Evolutionary conservation across 148 eudicot species (phyloP), one percentile per base, ranked within the genome.

Genomic region (Cornus kousa): DNA sequence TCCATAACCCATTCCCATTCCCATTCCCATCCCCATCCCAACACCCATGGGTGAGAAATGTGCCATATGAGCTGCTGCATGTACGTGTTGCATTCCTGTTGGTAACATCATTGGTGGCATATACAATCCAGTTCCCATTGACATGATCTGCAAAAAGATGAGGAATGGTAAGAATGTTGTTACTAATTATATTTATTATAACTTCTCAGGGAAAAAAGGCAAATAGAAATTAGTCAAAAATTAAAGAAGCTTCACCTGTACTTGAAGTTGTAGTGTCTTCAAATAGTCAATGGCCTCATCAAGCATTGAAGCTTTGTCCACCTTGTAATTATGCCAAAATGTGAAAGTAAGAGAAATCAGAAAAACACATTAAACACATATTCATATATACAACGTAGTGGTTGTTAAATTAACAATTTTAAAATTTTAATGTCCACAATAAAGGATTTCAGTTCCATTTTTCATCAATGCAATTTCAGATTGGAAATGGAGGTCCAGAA

Each of bases 281-380:
- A 94, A 83, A 87, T 93, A 96, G 76, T 93, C 95, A 80, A 92
- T 94, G 71, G 97, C 99, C 85, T 94, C 99, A 72, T 94, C 99
- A 66, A 96, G 97, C 97, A 96, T 91, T 75, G 99, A 93, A 72
- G 98, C 99, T 89, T 93, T 96, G 83, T 93, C 99, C 68, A 86
- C 98, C 99, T 95, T 76, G 35, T 11, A 53, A 75, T 68, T 43
- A 57, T 71, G 60, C 3, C 70, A 59, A 53, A 50, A 59, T 13
- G 9, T 32, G 59, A 22, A 74, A 32, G 68, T 85, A 22, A 80
- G 81, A 19, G 48, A 76, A 70, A 46, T 33, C 31, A 66, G 57
- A 72, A 14, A 35, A 35, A 35, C 37, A 35, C 37, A 35, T 35
- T 35, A 35, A 2, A 35, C 37, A 4, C 37, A 35, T 35, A 35